Evolutionary conservation across 345 rosid species (phyloP), one percentile per base, ranked within the genome.

Genomic region (Citrus glauca): DNA sequence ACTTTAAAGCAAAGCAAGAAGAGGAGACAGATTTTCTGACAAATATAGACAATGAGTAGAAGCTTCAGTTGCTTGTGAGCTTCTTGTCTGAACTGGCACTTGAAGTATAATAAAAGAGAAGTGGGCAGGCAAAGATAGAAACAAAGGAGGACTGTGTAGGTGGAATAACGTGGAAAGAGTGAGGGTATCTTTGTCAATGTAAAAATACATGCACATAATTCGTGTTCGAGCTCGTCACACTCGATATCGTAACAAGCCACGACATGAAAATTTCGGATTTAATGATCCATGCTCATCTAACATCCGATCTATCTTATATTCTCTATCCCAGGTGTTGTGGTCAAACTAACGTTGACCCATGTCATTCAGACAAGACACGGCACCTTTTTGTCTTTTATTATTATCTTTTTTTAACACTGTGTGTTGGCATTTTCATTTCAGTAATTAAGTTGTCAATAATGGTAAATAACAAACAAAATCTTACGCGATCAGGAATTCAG

Each of bases 111-210:
- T 89, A 57, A 71, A 81, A 32, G 70, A 60, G 38, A 28, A 62
- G 38, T 4, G 56, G 57, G 7, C 6, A 53, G 57, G 22, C 57
- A 53, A 53, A 53, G 57, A 17, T 17, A 53, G 57, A 17, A 17
- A 53, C 22, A 6, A 53, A 53, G 67, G 2, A 80, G 37, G 66
- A 28, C 45, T 53, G 71, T 9, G 28, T 57, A 56, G 66, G 59
- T 10, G 66, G 59, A 7, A 69, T 63, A 45, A 76, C n/a, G 57
- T 19, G 5, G 42, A 33, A 33, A 25, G 69, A 8, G 9, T 2
- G 77, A 75, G 86, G 88, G 82, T 75, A 81, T 35, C 83, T 69
- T 78, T 24, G 86, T 72, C 82, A 60, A 79, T 2, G 17, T 30
- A n/a, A 72, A 64, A 24, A 71, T 56, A 67, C 66, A 61, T 60